Evolutionary conservation across 1,284 basidiomycete species (phyloP).

Genomic region (Xerocomus nothofagi): DNA sequence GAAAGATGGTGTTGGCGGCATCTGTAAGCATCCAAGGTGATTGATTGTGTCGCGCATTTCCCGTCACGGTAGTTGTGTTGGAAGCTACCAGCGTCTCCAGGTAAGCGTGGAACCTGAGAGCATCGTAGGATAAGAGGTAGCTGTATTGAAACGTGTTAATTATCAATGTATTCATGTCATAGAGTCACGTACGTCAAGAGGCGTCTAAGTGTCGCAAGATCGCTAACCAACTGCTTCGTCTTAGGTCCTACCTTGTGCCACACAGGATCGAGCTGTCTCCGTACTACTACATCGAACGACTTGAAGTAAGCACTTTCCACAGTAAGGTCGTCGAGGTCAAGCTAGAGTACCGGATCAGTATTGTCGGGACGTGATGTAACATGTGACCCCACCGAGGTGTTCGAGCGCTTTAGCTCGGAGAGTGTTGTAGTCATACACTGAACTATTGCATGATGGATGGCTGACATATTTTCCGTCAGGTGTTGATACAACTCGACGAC

Average conservation of each 20-base stretch:
- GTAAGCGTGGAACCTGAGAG: slow-evolving; percentile 89
- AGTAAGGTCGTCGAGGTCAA: slow-evolving; percentile 92
- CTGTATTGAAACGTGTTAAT: neutral
- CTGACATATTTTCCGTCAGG: slow-evolving; percentile 83
- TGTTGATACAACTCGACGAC: slow-evolving; percentile 91
- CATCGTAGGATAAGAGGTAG: slow-evolving; percentile 89
- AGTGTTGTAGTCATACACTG: slow-evolving; percentile 95
- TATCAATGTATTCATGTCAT: neutral
- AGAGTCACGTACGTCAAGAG: slow-evolving; percentile 66
- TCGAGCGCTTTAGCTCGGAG: slow-evolving; percentile 87
- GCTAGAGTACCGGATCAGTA: slow-evolving; percentile 44
- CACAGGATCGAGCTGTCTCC: slow-evolving; percentile 87
- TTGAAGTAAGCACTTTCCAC: slow-evolving; percentile 95
- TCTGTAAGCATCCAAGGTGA: slow-evolving; percentile 89
- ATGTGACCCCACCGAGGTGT: slow-evolving; percentile 54
- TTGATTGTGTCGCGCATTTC: slow-evolving; percentile 62
- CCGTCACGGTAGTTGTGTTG: slow-evolving; percentile 56
- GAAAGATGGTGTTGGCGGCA: slow-evolving; percentile 86
- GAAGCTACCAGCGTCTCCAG: slow-evolving; percentile 88
- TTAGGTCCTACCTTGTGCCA: slow-evolving; percentile 96
- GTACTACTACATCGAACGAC: slow-evolving; percentile 89
- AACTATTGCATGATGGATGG: slow-evolving; percentile 91
- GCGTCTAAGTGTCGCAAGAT: slow-evolving; percentile 83
- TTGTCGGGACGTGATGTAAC: neutral
- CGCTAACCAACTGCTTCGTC: slow-evolving; percentile 90